Percentiles rank a stretch among this genome's conserved stretches.
These are phyloP conservation scores for Strombidium stylifer DNA, from an alignment of 73 alveolate genomes.

Conservation along the genomic window DNA sequence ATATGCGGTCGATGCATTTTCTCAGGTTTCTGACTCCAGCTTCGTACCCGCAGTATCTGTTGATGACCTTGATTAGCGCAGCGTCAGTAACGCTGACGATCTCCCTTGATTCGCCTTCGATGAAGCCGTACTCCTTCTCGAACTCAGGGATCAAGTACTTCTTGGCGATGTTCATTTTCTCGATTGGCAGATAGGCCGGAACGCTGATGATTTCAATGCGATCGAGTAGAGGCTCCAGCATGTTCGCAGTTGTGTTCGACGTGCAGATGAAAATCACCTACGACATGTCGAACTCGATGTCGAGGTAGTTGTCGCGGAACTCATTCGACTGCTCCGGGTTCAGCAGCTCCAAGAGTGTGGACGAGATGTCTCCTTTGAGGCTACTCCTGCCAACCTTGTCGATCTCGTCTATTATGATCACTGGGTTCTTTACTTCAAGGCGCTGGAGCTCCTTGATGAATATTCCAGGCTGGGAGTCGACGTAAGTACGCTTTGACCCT, in stretches of 20 bases:
- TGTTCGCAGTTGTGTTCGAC: constrained; percentile 67
- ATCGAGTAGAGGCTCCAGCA: constrained; percentile 80
- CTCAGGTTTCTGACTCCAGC: constrained; percentile 83
- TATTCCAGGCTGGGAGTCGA: constrained; percentile 81
- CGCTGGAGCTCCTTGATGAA: constrained; percentile 73
- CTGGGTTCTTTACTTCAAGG: constrained; percentile 74
- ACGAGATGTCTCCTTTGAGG: constrained; percentile 41
- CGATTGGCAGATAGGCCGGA: constrained; percentile 79
- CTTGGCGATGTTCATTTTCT: constrained; percentile 63
- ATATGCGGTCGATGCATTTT: constrained; percentile 75
- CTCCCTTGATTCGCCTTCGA: background rate
- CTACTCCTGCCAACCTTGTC: constrained; percentile 65
- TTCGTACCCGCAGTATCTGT: constrained; percentile 71
- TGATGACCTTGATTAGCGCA: constrained; percentile 40
- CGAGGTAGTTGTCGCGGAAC: constrained; percentile 75
- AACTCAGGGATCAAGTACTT: constrained; percentile 57
- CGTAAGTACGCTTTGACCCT: constrained; percentile 83
- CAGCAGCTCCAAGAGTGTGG: constrained; percentile 69
- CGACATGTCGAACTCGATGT: constrained; percentile 74
- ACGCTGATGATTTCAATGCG: constrained; percentile 78
- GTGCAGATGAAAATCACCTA: constrained; percentile 77
- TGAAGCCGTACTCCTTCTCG: constrained; percentile 54
- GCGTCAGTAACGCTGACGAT: constrained; percentile 41
- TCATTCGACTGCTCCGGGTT: constrained; percentile 75
- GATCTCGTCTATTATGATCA: constrained; percentile 77